Evolutionary conservation across 2,329 filamentous ascomycete genomes (phyloP), one percentile per base, ranked within the genome.

Genomic region (Xylaria digitata): DNA sequence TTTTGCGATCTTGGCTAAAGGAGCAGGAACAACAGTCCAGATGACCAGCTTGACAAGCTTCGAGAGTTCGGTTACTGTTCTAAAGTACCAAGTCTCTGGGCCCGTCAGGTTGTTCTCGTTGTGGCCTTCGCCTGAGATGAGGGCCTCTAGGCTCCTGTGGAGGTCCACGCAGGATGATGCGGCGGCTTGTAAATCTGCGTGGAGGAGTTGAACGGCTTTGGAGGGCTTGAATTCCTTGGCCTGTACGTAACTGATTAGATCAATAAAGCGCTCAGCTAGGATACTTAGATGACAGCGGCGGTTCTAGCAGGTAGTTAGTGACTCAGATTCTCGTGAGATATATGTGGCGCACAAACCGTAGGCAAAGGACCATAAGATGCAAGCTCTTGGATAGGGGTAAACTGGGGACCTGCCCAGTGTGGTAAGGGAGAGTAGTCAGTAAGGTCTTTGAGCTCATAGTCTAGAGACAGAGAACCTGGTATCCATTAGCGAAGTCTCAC

Each of bases 361-460:
- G 83, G 81, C 0, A 78, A 77, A 2, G 87, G 86, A 0, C 86
- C 87, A 23, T 86, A 74, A n/a, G 81, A 77, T 6, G 88, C 75
- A 1, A 81, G 76, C 13, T 83, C 75, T 48, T 84, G 79, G 1
- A 86, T 76, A 0, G 83, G 78, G 0, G 75, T 70, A 0, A 75
- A 75, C 19, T 77, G 72, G 17, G 75, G 75, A 45, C 78, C 81
- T 48, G 82, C 81, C 66, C 85, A 81, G 17, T 81, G 81, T 0
- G 85, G 83, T 54, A 88, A 82, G 0, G 84, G 84, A 1, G 83
- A 83, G 53, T 86, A 85, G 74, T 88, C 85, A 2, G 86, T 82
- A 0, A 78, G 79, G 52, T 83, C 81, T 2, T 79, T 72, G 0
- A 88, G 75, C 0, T 74, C 3, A 8, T 62, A 5, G 2, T 23